A percentile compares a stretch with the other conserved stretches of the same genome.
These are phyloP conservation scores for Coemansia sp. DNA, from an alignment of 192 early-diverging fungal species.

Conservation along the genomic window DNA sequence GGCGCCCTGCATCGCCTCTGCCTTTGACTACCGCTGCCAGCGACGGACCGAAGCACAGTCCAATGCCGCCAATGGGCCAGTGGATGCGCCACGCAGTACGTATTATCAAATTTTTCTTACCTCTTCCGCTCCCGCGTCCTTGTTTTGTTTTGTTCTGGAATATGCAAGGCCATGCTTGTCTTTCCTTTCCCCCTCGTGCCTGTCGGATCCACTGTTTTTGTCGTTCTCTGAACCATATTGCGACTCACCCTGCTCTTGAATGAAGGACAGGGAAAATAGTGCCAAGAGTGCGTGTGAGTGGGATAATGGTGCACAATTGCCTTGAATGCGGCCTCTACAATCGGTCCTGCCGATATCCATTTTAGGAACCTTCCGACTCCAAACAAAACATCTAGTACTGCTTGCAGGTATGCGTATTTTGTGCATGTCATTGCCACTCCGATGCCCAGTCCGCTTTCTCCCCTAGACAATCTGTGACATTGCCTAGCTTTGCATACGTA, in stretches of 20 bases:
- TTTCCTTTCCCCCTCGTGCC: background rate
- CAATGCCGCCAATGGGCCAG: slow-evolving; percentile 5
- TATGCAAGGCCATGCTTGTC: background rate
- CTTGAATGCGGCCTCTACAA: background rate
- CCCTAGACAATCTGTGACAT: too few species aligned
- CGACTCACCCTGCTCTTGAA: background rate
- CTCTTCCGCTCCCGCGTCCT: background rate
- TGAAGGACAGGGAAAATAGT: background rate
- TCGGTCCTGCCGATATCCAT: slow-evolving; percentile 1
- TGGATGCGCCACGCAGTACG: slow-evolving; percentile 24
- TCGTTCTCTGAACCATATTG: background rate
- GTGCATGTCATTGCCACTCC: background rate
- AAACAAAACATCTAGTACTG: too few species aligned
- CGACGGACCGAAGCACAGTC: slow-evolving; percentile 1
- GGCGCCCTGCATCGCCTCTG: slow-evolving; percentile 2
- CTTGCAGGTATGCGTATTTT: background rate
- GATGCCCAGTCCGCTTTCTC: too few species aligned
- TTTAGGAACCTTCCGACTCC: background rate
- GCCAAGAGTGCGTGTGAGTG: background rate
- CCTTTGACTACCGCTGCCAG: background rate
- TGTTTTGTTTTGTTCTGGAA: background rate
- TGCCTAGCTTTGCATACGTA: too few species aligned
- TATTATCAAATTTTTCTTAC: slow-evolving; percentile 4
- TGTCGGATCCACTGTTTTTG: background rate
- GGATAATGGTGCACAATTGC: background rate